Evolutionary conservation across 2,329 filamentous ascomycete genomes (phyloP), one percentile per base, ranked within the genome.

Genomic region (Diaporthe sp.): DNA sequence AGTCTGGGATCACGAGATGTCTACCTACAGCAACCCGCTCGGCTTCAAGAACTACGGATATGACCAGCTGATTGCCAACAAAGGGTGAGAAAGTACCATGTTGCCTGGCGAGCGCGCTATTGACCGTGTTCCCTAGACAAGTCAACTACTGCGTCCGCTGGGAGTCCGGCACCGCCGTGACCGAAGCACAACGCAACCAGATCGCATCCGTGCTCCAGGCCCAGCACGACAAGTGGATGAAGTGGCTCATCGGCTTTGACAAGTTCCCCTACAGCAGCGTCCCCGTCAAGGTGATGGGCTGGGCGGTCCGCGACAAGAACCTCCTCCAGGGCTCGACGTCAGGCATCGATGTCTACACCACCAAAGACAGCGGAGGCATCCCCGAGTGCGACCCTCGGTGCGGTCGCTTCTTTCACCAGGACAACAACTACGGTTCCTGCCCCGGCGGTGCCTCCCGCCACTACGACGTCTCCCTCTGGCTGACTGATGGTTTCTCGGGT

Each of bases 401-500:
- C 73, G 84, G 85, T 22, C 81, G 85, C 37, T 85, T 85, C 80
- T 87, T 86, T 80, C 82, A 87, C 78, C 82, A 84, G 76, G 79
- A 86, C 51, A 79, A 78, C n/a, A 80, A 86, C 73, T 86, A 87
- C 76, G 79, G 78, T 73, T 76, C 79, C 25, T 87, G 86, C 75
- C 76, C 82, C 7, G 82, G 80, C 19, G 84, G 84, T 30, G 81
- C 81, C 1, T 81, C 76, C 39, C 78, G 81, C 19, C 85, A 86
- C 78, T 87, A 87, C 75, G 84, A 87, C 76, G 80, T 85, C 77
- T 84, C 83, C 7, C 82, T 88, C 59, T 87, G 86, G 86, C 81
- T 88, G n/a, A 87, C 85, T 0, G 84, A 84, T 32, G 85, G 85
- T 9, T 81, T 87, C 75, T 27, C 75, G 3, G 86, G 86, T 37